These are phyloP conservation scores for Gynochthodes officinalis DNA, from an alignment of 257 asterid species.

Conservation along the genomic window DNA sequence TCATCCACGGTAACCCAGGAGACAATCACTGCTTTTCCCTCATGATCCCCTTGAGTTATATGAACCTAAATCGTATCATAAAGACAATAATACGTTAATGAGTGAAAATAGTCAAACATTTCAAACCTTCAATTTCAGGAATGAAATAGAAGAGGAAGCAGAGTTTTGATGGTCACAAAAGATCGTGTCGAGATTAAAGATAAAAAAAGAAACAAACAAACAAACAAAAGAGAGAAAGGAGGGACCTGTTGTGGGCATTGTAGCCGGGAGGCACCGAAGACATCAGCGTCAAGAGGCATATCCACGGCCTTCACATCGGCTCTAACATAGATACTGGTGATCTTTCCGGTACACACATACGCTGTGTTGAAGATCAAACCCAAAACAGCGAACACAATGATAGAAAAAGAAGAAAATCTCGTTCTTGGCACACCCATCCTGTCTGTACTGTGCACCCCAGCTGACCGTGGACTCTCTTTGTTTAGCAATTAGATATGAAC, in stretches of 20 bases:
- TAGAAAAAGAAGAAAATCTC: slow-evolving; percentile 14
- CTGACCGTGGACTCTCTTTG: not conserved
- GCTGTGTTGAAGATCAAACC: slow-evolving; percentile 40
- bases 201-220: no score
- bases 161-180: not conserved
- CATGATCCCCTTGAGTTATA: slow-evolving; percentile 86
- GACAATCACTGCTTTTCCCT: slow-evolving; percentile 78
- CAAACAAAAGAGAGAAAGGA: no score
- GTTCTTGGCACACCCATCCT: slow-evolving; percentile 28
- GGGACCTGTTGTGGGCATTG: slow-evolving; percentile 89
- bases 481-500: not conserved
- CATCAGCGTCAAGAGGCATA: slow-evolving; percentile 85
- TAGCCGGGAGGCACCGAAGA: slow-evolving; percentile 77
- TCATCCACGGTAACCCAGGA: slow-evolving; percentile 87
- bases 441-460: slow-evolving; percentile 6
- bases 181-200: not conserved
- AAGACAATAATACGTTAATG: not conserved
- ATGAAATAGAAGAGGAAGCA: not conserved
- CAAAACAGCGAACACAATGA: slow-evolving; percentile 31
- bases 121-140: not conserved
- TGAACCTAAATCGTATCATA: slow-evolving; percentile 52
- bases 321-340: slow-evolving; percentile 67
- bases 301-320: slow-evolving; percentile 46
- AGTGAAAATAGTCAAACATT: not conserved
- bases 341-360: slow-evolving; percentile 54